Percentiles rank a stretch among this genome's conserved stretches.
phyloP scores from a whole-genome alignment of 352 stramenopile genomes.

The Nothophytophthora sp. region DNA sequence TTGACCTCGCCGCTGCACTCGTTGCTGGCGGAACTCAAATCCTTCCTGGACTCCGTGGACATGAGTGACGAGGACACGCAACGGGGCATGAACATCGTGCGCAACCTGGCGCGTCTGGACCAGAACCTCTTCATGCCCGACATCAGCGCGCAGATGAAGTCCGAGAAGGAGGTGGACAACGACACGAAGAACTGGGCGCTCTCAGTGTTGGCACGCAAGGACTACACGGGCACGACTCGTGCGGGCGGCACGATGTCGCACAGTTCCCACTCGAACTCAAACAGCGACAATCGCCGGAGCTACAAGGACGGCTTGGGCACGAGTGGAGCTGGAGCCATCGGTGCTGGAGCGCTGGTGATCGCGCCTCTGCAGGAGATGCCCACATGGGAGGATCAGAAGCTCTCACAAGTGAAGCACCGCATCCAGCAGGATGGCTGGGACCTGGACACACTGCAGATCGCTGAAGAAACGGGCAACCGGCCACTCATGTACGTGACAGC shows the following conservation, averaged over 20 bases:
- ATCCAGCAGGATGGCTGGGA: slow-evolving; percentile 78
- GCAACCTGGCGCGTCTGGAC: slow-evolving; percentile 69
- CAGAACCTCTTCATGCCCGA: slow-evolving; percentile 86
- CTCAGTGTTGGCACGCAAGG: slow-evolving; percentile 71
- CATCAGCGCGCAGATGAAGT: slow-evolving; percentile 82
- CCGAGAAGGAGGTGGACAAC: slow-evolving; percentile 72
- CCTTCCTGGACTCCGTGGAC: slow-evolving; percentile 68
- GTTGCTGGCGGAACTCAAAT: slow-evolving; percentile 75
- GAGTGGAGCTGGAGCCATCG: slow-evolving; percentile 16
- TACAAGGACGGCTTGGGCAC: slow-evolving; percentile 51
- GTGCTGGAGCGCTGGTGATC: slow-evolving; percentile 22
- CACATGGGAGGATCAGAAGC: slow-evolving; percentile 51
- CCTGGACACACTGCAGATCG: slow-evolving; percentile 69
- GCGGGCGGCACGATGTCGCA: slow-evolving; percentile 57
- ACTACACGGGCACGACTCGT: slow-evolving; percentile 63
- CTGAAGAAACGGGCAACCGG: slow-evolving; percentile 59
- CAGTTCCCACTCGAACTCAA: slow-evolving; percentile 77
- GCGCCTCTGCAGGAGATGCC: slow-evolving; percentile 56
- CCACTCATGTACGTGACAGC: slow-evolving; percentile 83
- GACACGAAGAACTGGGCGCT: slow-evolving; percentile 86
- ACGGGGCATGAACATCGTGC: slow-evolving; percentile 62
- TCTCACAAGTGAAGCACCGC: slow-evolving; percentile 43
- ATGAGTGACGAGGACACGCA: slow-evolving; percentile 61
- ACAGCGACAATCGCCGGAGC: slow-evolving; percentile 58
- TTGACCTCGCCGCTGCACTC: slow-evolving; percentile 73